These are phyloP conservation scores for Rhodotorula toruloides DNA, from an alignment of 768 basidiomycete species.

Conservation along the genomic window DNA sequence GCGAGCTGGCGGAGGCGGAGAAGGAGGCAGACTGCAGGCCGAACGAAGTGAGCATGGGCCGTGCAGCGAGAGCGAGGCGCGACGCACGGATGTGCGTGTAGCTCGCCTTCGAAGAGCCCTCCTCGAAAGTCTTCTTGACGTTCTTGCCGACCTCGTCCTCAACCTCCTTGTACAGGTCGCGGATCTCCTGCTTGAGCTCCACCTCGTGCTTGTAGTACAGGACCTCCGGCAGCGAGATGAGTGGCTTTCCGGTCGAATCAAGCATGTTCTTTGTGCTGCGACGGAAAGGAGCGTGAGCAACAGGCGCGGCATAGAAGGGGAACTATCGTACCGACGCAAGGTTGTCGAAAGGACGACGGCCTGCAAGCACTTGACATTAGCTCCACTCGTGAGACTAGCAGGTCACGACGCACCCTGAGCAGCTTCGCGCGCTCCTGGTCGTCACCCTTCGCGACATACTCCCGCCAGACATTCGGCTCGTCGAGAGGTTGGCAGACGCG, in stretches of 20 bases:
- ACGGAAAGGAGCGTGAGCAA: slow-evolving; percentile 42
- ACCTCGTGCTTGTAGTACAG: slow-evolving; percentile 72
- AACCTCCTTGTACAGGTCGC: slow-evolving; percentile 55
- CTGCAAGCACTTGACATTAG: neutral
- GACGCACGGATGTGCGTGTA: slow-evolving; percentile 19
- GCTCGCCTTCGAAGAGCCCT: slow-evolving; percentile 37
- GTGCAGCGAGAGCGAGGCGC: slow-evolving; percentile 39
- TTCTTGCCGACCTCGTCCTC: slow-evolving; percentile 25
- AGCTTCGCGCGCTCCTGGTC: slow-evolving; percentile 1
- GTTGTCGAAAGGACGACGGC: slow-evolving; percentile 50
- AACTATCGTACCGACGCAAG: slow-evolving; percentile 59
- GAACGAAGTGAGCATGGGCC: slow-evolving; percentile 55
- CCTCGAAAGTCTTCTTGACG: slow-evolving; percentile 14
- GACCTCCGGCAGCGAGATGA: slow-evolving; percentile 75
- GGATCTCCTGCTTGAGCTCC: slow-evolving; percentile 48
- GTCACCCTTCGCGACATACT: slow-evolving; percentile 52
- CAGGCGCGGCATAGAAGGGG: neutral
- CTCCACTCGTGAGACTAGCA: too few relatives aligned
- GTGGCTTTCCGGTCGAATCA: slow-evolving; percentile 64
- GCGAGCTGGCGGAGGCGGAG: slow-evolving; percentile 78
- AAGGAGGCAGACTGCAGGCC: slow-evolving; percentile 63
- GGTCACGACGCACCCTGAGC: slow-evolving; percentile 15
- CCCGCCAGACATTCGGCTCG: slow-evolving; percentile 72
- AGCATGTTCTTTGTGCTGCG: slow-evolving; percentile 62
- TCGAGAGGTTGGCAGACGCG: slow-evolving; percentile 79